These are phyloP conservation scores for Pachysandra terminalis DNA, from an alignment of 164 flowering plant species.

Conservation along the genomic window DNA sequence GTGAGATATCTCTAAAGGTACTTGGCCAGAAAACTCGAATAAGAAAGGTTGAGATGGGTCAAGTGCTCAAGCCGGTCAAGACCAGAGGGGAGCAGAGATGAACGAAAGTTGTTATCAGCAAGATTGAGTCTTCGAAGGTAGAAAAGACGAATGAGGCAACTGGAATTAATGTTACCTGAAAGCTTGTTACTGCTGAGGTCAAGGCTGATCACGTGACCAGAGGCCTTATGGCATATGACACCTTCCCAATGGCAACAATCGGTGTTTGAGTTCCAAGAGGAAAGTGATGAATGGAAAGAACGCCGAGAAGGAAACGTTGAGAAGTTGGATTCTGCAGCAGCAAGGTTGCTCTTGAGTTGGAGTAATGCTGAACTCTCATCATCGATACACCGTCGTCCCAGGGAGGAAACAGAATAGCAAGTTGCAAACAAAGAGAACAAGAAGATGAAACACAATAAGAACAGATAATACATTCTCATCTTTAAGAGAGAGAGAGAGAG, in stretches of 20 bases:
- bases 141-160: slow-evolving; percentile 10
- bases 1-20: slow-evolving; percentile 14
- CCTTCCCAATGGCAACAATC: slow-evolving; percentile 17
- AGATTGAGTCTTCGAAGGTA: slow-evolving; percentile 13
- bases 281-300: not conserved
- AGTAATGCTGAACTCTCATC: too few species aligned
- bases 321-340: too few species aligned
- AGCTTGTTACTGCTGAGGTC: slow-evolving; percentile 15
- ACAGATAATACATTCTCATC: too few species aligned
- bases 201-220: slow-evolving; percentile 12
- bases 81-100: not conserved
- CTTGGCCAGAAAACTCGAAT: slow-evolving; percentile 2
- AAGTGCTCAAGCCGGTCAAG: slow-evolving; percentile 2
- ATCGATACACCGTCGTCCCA: too few species aligned
- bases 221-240: not conserved
- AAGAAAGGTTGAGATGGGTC: slow-evolving; percentile 16
- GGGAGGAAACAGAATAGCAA: too few species aligned
- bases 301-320: too few species aligned
- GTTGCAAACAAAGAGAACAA: too few species aligned
- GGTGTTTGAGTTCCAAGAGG: slow-evolving; percentile 1
- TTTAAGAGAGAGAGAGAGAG: too few species aligned
- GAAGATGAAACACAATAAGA: too few species aligned
- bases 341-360: too few species aligned
- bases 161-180: slow-evolving; percentile 5
- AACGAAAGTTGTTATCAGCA: slow-evolving; percentile 4